phyloP scores from a whole-genome alignment of 2,329 filamentous ascomycete genomes.

The Piedraia hortae region DNA sequence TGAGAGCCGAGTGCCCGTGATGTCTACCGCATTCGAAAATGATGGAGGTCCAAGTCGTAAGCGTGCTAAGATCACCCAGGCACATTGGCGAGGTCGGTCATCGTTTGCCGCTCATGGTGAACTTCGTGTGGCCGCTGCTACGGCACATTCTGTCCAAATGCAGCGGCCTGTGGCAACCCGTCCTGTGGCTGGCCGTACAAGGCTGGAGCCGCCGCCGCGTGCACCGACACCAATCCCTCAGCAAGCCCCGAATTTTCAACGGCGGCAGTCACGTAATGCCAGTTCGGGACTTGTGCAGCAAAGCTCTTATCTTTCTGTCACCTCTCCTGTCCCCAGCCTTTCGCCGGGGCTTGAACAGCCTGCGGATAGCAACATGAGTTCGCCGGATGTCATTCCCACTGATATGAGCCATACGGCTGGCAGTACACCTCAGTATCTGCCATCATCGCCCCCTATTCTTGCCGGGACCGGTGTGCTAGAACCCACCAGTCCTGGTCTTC shows the following conservation, averaged over 20 bases:
- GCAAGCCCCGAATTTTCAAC: slow-evolving; percentile 14
- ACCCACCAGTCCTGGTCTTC: slow-evolving; percentile 49
- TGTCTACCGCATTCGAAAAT: no score
- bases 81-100: slow-evolving; percentile 41
- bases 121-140: slow-evolving; percentile 70
- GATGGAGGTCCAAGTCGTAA: slow-evolving; percentile 39
- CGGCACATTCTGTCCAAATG: slow-evolving; percentile 59
- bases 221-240: slow-evolving; percentile 49
- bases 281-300: no score
- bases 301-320: no score
- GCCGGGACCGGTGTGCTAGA: slow-evolving; percentile 20
- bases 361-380: slow-evolving; percentile 18
- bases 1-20: no score
- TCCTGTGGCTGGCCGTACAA: slow-evolving; percentile 21
- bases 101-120: slow-evolving; percentile 48
- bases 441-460: slow-evolving; percentile 69
- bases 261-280: no score
- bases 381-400: slow-evolving; percentile 20
- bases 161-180: slow-evolving; percentile 42
- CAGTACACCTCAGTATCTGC: slow-evolving; percentile 54
- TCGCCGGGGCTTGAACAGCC: slow-evolving; percentile 10
- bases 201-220: slow-evolving; percentile 45
- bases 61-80: slow-evolving; percentile 48
- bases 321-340: slow-evolving; percentile 10
- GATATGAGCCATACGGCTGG: slow-evolving; percentile 17